Conservation (phyloP, 257 asterid species). For the Solanum pennellii region DNA sequence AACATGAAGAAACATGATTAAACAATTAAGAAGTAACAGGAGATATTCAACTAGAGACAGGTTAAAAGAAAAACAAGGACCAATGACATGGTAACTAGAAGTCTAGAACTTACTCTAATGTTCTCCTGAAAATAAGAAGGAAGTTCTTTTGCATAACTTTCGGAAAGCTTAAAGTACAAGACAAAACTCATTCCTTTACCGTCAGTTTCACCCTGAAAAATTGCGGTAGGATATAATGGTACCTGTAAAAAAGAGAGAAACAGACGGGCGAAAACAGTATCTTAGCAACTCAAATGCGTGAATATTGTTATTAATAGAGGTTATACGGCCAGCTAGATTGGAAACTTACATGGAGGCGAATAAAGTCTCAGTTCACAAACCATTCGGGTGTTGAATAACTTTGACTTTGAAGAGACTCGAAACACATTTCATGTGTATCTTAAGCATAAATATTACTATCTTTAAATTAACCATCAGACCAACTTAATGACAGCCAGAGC, state of each 20-base stretch:
- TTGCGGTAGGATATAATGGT: conserved; percentile 31
- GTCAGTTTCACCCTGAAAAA: conserved; percentile 36
- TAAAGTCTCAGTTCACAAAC: background rate
- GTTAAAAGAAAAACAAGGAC: background rate
- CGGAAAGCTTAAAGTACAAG: conserved; percentile 32
- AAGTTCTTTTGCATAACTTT: conserved; percentile 32
- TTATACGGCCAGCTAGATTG: background rate
- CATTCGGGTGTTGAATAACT: background rate
- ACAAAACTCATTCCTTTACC: conserved; percentile 45
- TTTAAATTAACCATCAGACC: background rate
- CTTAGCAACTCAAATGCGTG: background rate
- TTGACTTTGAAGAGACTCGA: conserved; percentile 23
- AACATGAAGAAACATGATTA: background rate
- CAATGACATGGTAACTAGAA: background rate
- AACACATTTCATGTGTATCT: background rate
- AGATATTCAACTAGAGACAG: background rate
- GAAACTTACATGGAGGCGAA: conserved; percentile 3
- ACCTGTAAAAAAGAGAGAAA: conserved; percentile 13
- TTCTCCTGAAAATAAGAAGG: conserved; percentile 37
- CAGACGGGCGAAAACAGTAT: background rate
- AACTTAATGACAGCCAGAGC: background rate
- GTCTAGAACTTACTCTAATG: conserved; percentile 21
- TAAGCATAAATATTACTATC: background rate
- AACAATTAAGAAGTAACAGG: background rate
- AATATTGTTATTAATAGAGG: background rate